Percentiles rank a stretch among this genome's conserved stretches.
Conservation (phyloP, 331 rosid genomes). For the Erythrophleum ivorense region DNA sequence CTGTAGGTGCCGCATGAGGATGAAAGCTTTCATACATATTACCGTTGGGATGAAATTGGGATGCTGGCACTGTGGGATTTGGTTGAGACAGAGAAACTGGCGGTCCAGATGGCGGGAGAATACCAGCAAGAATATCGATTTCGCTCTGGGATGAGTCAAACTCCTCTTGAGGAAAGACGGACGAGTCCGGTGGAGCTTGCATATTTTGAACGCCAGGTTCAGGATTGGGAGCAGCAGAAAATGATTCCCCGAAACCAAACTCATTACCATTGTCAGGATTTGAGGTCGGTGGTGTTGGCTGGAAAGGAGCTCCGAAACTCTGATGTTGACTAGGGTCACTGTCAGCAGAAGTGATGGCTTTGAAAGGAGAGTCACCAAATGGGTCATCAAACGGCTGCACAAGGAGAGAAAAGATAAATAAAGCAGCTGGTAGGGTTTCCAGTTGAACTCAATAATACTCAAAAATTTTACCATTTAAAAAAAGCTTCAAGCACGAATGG, state of each 20-base stretch:
- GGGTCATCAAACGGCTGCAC: constrained; percentile 82
- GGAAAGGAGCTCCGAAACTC: constrained; percentile 47
- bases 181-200: too few relatives aligned
- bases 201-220: constrained; percentile 49
- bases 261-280: too few relatives aligned
- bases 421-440: too few relatives aligned
- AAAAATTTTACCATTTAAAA: too few relatives aligned
- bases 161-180: constrained; percentile 62
- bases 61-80: constrained; percentile 37
- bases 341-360: constrained; percentile 63
- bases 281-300: too few relatives aligned
- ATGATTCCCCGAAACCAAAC: constrained; percentile 64
- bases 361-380: constrained; percentile 87
- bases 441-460: too few relatives aligned
- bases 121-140: constrained; percentile 83
- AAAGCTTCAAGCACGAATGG: too few relatives aligned
- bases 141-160: constrained; percentile 52
- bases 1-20: constrained; percentile 53
- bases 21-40: constrained; percentile 62
- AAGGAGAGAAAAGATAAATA: too few relatives aligned
- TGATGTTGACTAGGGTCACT: constrained; percentile 53
- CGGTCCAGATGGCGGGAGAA: constrained; percentile 85
- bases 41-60: constrained; percentile 45
- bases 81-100: constrained; percentile 46
- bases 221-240: constrained; percentile 65